Conservation (phyloP, 805 yeast species). For the Candida tammaniensis region DNA sequence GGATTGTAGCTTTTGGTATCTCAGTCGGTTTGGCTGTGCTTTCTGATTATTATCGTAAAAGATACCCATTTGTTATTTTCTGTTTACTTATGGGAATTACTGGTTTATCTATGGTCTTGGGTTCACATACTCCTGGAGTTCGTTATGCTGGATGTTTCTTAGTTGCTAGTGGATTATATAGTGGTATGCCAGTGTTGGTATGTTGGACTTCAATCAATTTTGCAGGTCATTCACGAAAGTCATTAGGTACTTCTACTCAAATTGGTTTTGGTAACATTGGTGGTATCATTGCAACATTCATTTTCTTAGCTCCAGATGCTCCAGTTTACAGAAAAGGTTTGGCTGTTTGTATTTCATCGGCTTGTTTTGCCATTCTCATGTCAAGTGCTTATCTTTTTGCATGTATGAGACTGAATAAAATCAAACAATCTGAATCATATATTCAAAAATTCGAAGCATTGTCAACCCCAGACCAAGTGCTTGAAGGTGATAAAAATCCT, state of each 20-base stretch:
- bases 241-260: slow-evolving; percentile 57
- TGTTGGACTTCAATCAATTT: slow-evolving; percentile 67
- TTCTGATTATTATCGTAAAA: slow-evolving; percentile 53
- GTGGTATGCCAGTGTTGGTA: slow-evolving; percentile 66
- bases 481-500: slow-evolving; percentile 38
- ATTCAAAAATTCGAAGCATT: slow-evolving; percentile 22
- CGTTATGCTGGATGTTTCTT: slow-evolving; percentile 67
- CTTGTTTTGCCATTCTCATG: slow-evolving; percentile 38
- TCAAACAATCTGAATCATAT: slow-evolving; percentile 26
- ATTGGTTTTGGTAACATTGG: slow-evolving; percentile 76
- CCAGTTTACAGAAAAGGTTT: slow-evolving; percentile 61
- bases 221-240: slow-evolving; percentile 60
- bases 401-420: slow-evolving; percentile 20
- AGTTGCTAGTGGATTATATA: slow-evolving; percentile 54
- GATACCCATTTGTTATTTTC: slow-evolving; percentile 44
- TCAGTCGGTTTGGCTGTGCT: slow-evolving; percentile 59
- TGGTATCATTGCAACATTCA: slow-evolving; percentile 61
- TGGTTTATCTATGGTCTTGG: slow-evolving; percentile 58
- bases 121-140: slow-evolving; percentile 34
- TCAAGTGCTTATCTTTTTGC: slow-evolving; percentile 31
- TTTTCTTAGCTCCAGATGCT: slow-evolving; percentile 52
- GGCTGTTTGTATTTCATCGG: slow-evolving; percentile 48
- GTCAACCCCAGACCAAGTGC: slow-evolving; percentile 27
- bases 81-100: slow-evolving; percentile 34
- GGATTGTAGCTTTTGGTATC: slow-evolving; percentile 72